Base-by-base conservation (phyloP, 1,284 basidiomycete species). In the Moniliophthora roreri region DNA sequence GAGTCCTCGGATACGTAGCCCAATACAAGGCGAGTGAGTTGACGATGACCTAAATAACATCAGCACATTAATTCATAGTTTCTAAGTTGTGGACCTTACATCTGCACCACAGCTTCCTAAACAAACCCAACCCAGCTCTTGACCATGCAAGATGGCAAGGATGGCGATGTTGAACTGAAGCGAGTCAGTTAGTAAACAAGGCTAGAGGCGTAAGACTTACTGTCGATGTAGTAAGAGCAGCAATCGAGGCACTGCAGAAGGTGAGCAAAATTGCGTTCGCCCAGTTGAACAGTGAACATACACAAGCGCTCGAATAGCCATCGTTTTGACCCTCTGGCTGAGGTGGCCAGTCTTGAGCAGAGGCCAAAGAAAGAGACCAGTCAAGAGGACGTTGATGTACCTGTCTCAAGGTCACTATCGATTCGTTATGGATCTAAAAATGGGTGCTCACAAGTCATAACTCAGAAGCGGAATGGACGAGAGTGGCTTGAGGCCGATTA, bases 111-210 rank as follows among this genome's bases (percentile, higher is more conserved):
- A 80, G 48, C 69, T 71, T n/a, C 68, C 71, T 8, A 81, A 65
- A 56, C 77, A 80, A 32, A 80, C 65, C 72, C 73, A 79, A 2
- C 71, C 75, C 16, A 75, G 66, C 61, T 80, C 70, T 48, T 66
- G 58, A 5, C 78, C 77, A 42, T 75, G 62, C 60, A 75, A 62
- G n/a, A 72, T 38, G 11, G 72, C 70, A 32, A 81, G 64, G 18
- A 78, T 57, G 35, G 70, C 59, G 42, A 79, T 75, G 58, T 80
- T 80, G 50, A 71, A 54, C 50, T 42, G n/a, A 18, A 15, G 20
- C 39, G 48, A 35, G 20, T 21, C 21, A 21, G 21, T 42, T 16
- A 15, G 36, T 11, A 16, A 10, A n/a, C 18, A 37, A n/a, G 26
- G 41, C 32, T 34, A 24, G 20, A 44, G 24, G 15, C n/a, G 23